A percentile compares a stretch with the other conserved stretches of the same genome.
Evolutionary conservation across 208 protist genomes (phyloP).

Genomic region (Acanthamoeba rhysodes): DNA sequence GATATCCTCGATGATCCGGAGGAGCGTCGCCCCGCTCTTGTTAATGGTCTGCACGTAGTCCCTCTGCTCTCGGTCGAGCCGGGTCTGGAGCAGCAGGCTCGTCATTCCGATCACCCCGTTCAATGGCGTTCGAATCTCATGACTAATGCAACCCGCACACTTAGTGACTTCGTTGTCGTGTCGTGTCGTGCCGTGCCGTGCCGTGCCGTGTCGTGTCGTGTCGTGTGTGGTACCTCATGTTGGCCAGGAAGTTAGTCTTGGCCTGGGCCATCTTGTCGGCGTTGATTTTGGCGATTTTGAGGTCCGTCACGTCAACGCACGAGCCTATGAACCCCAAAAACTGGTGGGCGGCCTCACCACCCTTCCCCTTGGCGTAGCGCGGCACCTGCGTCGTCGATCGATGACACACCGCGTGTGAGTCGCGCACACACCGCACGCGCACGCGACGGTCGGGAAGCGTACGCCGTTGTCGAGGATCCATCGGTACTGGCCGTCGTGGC

Average conservation of each 20-base stretch:
- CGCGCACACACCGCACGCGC: not conserved
- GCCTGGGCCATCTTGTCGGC: slow-evolving; percentile 37
- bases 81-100: slow-evolving; percentile 67
- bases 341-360: not conserved
- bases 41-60: slow-evolving; percentile 35
- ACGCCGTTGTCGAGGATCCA: slow-evolving; percentile 70
- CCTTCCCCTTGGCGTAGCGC: not conserved
- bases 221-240: slow-evolving; percentile 30
- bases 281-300: slow-evolving; percentile 28
- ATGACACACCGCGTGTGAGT: not conserved
- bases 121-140: slow-evolving; percentile 81
- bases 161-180: too few relatives aligned
- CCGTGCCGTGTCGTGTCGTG: not conserved
- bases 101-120: slow-evolving; percentile 82
- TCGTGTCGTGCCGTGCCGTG: too few relatives aligned
- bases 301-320: slow-evolving; percentile 54
- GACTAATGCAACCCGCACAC: not conserved
- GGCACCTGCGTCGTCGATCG: not conserved
- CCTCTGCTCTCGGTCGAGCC: slow-evolving; percentile 2
- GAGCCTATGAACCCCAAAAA: slow-evolving; percentile 50
- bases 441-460: not conserved
- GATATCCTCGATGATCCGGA: slow-evolving; percentile 39
- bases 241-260: slow-evolving; percentile 58
- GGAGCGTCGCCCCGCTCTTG: not conserved
- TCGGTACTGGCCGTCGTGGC: slow-evolving; percentile 52